Evolutionary conservation across 1,284 basidiomycete species (phyloP).

Genomic region (Stygiomarasmius scandens): DNA sequence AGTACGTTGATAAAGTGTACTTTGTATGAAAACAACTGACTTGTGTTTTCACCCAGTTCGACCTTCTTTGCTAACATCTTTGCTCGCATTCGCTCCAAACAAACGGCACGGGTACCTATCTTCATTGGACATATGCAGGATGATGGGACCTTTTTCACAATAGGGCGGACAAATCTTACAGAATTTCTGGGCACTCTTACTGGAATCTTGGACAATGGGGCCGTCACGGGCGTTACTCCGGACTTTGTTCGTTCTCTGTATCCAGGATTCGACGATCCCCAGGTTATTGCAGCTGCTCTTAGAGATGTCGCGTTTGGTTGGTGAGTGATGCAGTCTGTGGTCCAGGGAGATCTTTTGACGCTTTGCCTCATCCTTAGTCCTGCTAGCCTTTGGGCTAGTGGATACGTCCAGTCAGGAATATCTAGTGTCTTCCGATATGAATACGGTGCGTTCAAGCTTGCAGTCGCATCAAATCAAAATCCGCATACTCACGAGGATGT

Average conservation of each 20-base stretch:
- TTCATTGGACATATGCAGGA: constrained; percentile 19
- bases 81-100: constrained; percentile 8
- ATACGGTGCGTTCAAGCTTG: constrained; percentile 12
- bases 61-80: constrained; percentile 16
- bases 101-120: constrained; percentile 17
- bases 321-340: constrained; percentile 1
- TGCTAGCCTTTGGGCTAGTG: constrained; percentile 18
- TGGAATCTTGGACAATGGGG: background rate
- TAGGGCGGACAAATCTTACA: constrained; percentile 15
- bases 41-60: constrained; percentile 7
- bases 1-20: constrained; percentile 2
- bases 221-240: background rate
- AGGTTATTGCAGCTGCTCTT: constrained; percentile 12
- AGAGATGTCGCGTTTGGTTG: constrained; percentile 16
- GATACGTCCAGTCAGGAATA: constrained; percentile 17
- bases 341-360: background rate
- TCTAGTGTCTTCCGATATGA: constrained; percentile 16
- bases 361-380: too few relatives aligned
- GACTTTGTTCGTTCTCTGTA: constrained; percentile 15
- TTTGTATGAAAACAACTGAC: background rate
- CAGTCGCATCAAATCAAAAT: background rate
- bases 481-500: background rate
- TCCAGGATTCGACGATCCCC: constrained; percentile 14
- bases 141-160: constrained; percentile 20
- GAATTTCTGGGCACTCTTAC: constrained; percentile 14